Base-by-base conservation (phyloP, 1,284 basidiomycete genomes). In the Athelia sp. region DNA sequence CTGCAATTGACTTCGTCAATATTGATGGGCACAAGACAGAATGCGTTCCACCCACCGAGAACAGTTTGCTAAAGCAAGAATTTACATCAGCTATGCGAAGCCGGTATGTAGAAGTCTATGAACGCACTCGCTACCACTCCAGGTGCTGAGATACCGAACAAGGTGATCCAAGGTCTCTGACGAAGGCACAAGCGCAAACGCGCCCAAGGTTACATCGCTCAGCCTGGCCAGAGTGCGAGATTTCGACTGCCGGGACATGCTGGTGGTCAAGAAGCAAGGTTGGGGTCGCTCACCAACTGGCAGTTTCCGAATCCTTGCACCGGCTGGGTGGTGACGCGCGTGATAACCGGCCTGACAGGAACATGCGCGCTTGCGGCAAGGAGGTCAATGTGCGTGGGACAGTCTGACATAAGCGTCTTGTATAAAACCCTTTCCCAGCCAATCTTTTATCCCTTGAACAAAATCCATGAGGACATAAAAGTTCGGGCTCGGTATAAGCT, bases 401-500 rank as follows among this genome's bases (percentile, higher is more conserved):
- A 6, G 13, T 4, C 26, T 29, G 26, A 29, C 42, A 18, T 43
- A 44, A 47, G 42, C 36, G 64, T 63, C 67, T 67, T 11, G 10
- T 44, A 44, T 44, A 58, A 66, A 61, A 22, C 34, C 21, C 32
- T 13, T 24, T 6, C 13, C 22, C 24, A 31, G 34, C 21, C 8
- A 34, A 42, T 46, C 44, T 52, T 53, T 46, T 49, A 50, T 62
- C 56, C 58, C 58, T 61, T 36, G 75, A 82, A 84, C 78, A 82
- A 84, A 75, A 73, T 72, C 69, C 51, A n/a, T 75, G 85, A 76
- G 82, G 85, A 90, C 87, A 81, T 65, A 79, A 86, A 87, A 90
- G 87, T 90, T 90, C 87, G 87, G 84, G 76, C 87, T 76, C 62
- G 86, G 82, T 69, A 64, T 70, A 71, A 83, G 79, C 79, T 81